Percentiles rank a stretch among this genome's conserved stretches.
Evolutionary conservation across 2,329 filamentous ascomycete species (phyloP).

Genomic region (Xylaria sp.): DNA sequence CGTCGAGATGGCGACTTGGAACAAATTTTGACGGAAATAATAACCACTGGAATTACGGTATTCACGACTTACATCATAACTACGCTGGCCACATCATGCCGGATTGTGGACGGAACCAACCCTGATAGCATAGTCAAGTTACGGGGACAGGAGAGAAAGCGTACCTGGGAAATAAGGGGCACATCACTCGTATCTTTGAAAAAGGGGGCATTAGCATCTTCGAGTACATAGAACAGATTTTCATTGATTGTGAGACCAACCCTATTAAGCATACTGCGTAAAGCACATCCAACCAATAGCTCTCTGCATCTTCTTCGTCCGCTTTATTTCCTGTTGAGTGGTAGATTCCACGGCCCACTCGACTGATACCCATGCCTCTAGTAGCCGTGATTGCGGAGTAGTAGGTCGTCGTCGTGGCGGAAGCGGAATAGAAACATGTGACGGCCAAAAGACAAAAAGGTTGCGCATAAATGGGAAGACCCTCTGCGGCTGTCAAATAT

Average conservation of each 20-base stretch:
- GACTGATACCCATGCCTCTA: background rate
- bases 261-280: slow-evolving; percentile 40
- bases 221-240: slow-evolving; percentile 34
- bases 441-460: background rate
- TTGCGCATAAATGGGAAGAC: background rate
- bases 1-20: background rate
- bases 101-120: background rate
- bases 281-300: background rate
- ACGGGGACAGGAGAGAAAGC: slow-evolving; percentile 20
- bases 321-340: background rate
- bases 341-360: background rate
- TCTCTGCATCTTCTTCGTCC: background rate
- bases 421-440: background rate
- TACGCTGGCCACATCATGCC: background rate
- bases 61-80: background rate
- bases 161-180: slow-evolving; percentile 39
- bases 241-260: slow-evolving; percentile 53
- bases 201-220: slow-evolving; percentile 48
- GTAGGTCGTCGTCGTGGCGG: too few species aligned
- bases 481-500: background rate
- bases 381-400: too few species aligned
- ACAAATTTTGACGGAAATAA: background rate
- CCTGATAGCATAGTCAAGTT: background rate
- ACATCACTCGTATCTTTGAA: slow-evolving; percentile 40
- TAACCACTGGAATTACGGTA: background rate